phyloP scores from a whole-genome alignment of 345 rosid genomes.

The Pistacia integerrima region DNA sequence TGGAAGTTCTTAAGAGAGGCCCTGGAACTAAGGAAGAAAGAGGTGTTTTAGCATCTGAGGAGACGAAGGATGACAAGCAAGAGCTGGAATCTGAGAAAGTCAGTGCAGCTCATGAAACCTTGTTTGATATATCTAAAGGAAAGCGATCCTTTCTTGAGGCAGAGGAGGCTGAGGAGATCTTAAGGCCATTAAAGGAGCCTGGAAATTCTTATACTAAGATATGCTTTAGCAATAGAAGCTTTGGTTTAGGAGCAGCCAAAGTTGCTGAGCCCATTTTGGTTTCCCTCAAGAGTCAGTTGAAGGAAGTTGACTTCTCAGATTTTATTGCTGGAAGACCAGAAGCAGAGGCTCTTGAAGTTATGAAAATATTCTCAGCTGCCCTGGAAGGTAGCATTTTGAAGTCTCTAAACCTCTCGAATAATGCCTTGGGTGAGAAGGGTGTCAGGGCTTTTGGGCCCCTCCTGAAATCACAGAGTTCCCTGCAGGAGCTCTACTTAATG shows the following conservation, averaged over 20 bases:
- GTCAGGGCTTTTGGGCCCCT: slow-evolving; percentile 80
- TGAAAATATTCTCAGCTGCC: slow-evolving; percentile 75
- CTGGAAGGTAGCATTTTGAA: slow-evolving; percentile 67
- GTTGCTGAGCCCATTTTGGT: slow-evolving; percentile 76
- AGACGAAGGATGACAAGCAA: slow-evolving; percentile 24
- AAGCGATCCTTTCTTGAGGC: slow-evolving; percentile 72
- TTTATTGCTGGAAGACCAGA: slow-evolving; percentile 90
- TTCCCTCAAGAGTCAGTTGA: slow-evolving; percentile 72
- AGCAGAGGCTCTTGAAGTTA: slow-evolving; percentile 85
- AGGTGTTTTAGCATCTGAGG: slow-evolving; percentile 24
- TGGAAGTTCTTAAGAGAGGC: slow-evolving; percentile 81
- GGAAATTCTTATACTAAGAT: slow-evolving; percentile 76
- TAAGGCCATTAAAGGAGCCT: slow-evolving; percentile 68
- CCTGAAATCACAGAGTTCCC: slow-evolving; percentile 62
- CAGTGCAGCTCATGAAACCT: slow-evolving; percentile 35
- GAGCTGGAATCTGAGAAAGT: slow-evolving; percentile 29
- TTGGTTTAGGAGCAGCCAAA: slow-evolving; percentile 74
- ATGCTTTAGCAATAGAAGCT: slow-evolving; percentile 93
- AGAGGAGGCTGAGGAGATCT: slow-evolving; percentile 75
- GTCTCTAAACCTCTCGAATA: slow-evolving; percentile 76
- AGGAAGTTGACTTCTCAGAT: slow-evolving; percentile 87
- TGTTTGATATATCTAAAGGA: slow-evolving; percentile 82
- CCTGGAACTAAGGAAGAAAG: slow-evolving; percentile 34
- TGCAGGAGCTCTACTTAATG: slow-evolving; percentile 86
- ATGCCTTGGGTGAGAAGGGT: slow-evolving; percentile 96